These are phyloP conservation scores for Quercus mongolica DNA, from an alignment of 306 rosid species.

Conservation along the genomic window DNA sequence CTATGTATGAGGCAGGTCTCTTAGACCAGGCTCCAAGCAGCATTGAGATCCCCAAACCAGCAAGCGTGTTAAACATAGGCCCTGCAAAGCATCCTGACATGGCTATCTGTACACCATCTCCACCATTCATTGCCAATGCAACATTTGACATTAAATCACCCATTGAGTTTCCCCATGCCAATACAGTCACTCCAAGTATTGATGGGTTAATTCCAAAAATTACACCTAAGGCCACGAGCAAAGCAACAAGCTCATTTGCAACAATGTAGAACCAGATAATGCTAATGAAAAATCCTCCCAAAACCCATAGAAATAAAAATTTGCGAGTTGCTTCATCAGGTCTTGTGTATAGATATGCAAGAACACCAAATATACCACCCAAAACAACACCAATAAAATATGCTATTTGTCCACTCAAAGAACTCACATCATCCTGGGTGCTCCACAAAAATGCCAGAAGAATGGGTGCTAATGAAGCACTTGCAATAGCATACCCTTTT, in stretches of 20 bases:
- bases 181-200: constrained; percentile 84
- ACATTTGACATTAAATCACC: constrained; percentile 92
- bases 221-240: constrained; percentile 71
- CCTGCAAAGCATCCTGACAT: constrained; percentile 96
- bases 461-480: constrained; percentile 70
- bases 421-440: constrained; percentile 53
- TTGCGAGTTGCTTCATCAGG: constrained; percentile 55
- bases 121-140: constrained; percentile 77
- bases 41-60: constrained; percentile 82
- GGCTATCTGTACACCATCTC: constrained; percentile 91
- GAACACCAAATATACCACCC: constrained; percentile 67
- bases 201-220: constrained; percentile 86
- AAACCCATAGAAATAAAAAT: constrained; percentile 73
- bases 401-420: constrained; percentile 38
- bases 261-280: constrained; percentile 94
- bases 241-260: constrained; percentile 87
- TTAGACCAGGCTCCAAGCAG: constrained; percentile 64
- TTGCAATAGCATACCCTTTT: constrained; percentile 57
- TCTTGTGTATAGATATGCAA: constrained; percentile 65
- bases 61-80: constrained; percentile 93
- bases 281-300: constrained; percentile 94
- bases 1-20: constrained; percentile 47
- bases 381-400: constrained; percentile 45
- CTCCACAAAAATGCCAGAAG: constrained; percentile 38
- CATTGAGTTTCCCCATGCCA: constrained; percentile 98